Base-by-base conservation (phyloP, 2,329 filamentous ascomycete species). In the Venturia nashicola region DNA sequence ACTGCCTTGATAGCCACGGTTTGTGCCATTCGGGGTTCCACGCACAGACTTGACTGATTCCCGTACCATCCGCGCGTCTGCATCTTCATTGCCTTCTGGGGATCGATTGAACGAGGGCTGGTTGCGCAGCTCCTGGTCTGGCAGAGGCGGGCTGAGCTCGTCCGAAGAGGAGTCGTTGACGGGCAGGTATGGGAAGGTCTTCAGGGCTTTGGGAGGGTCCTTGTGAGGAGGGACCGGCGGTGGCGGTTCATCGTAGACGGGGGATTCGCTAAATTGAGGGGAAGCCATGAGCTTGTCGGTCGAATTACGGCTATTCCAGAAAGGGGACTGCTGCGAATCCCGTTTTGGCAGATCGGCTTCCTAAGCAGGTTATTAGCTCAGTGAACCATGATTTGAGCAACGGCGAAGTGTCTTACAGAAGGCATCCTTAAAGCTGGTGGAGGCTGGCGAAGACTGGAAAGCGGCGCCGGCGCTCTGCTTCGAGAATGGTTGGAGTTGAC, bases 241-340 rank as follows among this genome's bases (percentile, higher is more conserved):
- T 12, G 63, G 59, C 5, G 39, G 36, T n/a, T 64, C 62, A 46
- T 64, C 62, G 20, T 44, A 42, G 20, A 51, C 32, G 18, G 62
- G 57, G 23, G 59, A 61, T 43, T 62, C 54, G 34, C 44, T 44
- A 5, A 65, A 34, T 23, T 7, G 34, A 14, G 63, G 63, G 27
- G 63, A 65, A 27, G 59, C 48, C 44, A 65, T 61, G 42, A 65
- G 43, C n/a, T 59, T 39, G 51, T 65, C 63, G 40, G 40, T 42
- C 23, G 63, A 65, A 34, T 36, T 65, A 14, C 62, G 54, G 57
- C 59, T 32, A n/a, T 40, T 55, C 62, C 62, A 61, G n/a, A 55
- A 42, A 18, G 54, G 36, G 46, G 62, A 55, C 16, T 40, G 62
- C 11, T 54, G 51, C 27, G 62, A 61, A 23, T 43, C 59, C 23